Evolutionary conservation across 768 basidiomycete genomes (phyloP), one percentile per base, ranked within the genome.

Genomic region (Podaxis pistillaris): DNA sequence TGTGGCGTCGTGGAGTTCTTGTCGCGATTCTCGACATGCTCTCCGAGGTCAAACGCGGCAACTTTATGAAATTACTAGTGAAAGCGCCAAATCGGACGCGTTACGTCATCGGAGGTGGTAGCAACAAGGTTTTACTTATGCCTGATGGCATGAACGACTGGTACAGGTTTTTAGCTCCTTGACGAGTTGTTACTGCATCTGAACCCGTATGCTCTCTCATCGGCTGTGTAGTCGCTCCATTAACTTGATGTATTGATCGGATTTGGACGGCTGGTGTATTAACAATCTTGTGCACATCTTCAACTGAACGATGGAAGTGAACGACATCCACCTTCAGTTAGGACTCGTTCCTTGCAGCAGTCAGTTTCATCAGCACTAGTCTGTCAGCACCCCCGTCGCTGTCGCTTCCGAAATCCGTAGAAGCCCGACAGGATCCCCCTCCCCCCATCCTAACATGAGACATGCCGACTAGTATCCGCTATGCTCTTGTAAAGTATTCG

Each of bases 341-440:
- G 13, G 64, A 75, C 62, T 72, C 73, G 22, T 81, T 85, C 13
- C 80, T 86, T 54, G 87, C 86, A 26, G 85, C 83, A 44, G 69
- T 87, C 62, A 82, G 87, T 72, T 69, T 87, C 37, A 73, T 81
- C 52, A 72, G 78, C 19, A 76, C 82, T 52, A 81, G 80, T 37
- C 71, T 85, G 61, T 76, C 80, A 53, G 75, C 74, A 19, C 85
- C 86, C 15, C 71, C 81, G 38, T 86, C 86, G 8, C 86, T 87
- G n/a, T 77, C 84, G 28, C 74, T 83, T 26, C 24, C 30, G 83
- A 83, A 76, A 58, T 71, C 74, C 19, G 66, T 76, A 50, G 80
- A 83, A 63, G 65, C 71, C 46, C 78, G 77, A 60, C 79, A 78
- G 66, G 83, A 85, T 70, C 82, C 81, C 15, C 74, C 83, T 56